A percentile compares a stretch with the other conserved stretches of the same genome.
Evolutionary conservation across 1,284 basidiomycete genomes (phyloP).

Genomic region (Somion occarium): DNA sequence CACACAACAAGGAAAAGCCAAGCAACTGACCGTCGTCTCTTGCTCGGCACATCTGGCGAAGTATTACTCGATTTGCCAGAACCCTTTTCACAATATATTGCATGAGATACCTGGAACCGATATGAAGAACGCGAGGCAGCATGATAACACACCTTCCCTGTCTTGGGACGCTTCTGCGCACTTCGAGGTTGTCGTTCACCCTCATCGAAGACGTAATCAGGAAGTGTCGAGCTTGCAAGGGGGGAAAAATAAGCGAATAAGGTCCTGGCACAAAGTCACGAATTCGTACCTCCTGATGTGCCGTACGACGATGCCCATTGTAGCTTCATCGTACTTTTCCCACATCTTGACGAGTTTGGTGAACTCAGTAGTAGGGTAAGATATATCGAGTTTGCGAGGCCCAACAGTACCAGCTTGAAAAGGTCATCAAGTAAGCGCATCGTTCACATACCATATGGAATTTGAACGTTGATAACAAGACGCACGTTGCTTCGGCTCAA

Average conservation of each 20-base stretch:
- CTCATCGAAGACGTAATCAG: slow-evolving; percentile 80
- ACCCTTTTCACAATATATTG: slow-evolving; percentile 35
- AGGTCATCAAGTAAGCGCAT: slow-evolving; percentile 9
- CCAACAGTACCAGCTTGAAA: slow-evolving; percentile 61
- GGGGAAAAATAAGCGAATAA: slow-evolving; percentile 14
- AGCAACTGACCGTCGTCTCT: slow-evolving; percentile 54
- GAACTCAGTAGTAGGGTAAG: slow-evolving; percentile 95
- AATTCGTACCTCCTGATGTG: slow-evolving; percentile 84
- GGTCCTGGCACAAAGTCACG: slow-evolving; percentile 4
- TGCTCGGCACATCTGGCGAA: slow-evolving; percentile 70
- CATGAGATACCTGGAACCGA: slow-evolving; percentile 10
- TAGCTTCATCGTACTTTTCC: slow-evolving; percentile 91
- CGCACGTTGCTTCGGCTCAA: slow-evolving; percentile 89
- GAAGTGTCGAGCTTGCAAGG: slow-evolving; percentile 67
- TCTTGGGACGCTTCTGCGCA: slow-evolving; percentile 62
- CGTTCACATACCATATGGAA: slow-evolving; percentile 16
- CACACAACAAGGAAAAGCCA: not conserved
- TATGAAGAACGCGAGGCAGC: not conserved
- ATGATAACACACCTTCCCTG: slow-evolving; percentile 59
- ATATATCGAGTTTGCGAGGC: slow-evolving; percentile 87
- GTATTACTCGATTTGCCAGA: slow-evolving; percentile 57
- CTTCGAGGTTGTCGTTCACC: slow-evolving; percentile 71
- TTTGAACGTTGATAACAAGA: slow-evolving; percentile 16
- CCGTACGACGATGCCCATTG: slow-evolving; percentile 93
- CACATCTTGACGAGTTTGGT: slow-evolving; percentile 93